Base-by-base conservation (phyloP, 1,284 basidiomycete genomes). In the Schizopora paradoxa region DNA sequence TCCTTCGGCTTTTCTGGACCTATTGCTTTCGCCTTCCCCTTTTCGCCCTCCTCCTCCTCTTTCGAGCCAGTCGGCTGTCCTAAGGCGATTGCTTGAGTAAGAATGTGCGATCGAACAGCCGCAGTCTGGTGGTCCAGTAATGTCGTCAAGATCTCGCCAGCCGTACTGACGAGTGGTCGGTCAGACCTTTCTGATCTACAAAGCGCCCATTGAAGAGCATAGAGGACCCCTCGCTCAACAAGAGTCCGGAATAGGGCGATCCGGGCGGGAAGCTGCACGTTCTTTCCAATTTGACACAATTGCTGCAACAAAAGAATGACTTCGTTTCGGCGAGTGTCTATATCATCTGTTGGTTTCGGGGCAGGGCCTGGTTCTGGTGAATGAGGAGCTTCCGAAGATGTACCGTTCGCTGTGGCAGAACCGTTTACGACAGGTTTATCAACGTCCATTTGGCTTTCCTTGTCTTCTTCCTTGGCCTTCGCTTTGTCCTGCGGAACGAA, bases 261-360 rank as follows among this genome's bases (percentile, higher is more conserved):
- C 26, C 96, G 84, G 14, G 85, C 78, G 4, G 87, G 84, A 5
- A 97, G 73, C 62, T 98, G 95, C 10, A 98, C 84, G 59, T 92
- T 92, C 74, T 98, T 99, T 53, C 91, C 93, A 87, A 98, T 96
- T 35, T 85, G 73, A 59, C 91, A 91, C 6, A 99, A 78, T 57
- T 97, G 92, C 58, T 97, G 93, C 32, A 99, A 71, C 54, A 99
- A 86, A 36, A 86, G 67, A 28, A 96, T 79, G 18, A 91, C 82
- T 57, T 93, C 86, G 34, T 76, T 73, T 43, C 81, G 76, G 21
- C 76, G 68, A 36, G n/a, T n/a, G n/a, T 50, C 48, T 28, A 41
- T 26, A 22, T 46, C 44, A 21, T 34, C 34, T 2, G 14, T 11
- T 2, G 31, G 18, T 19, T 47, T 34, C 4, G 32, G 18, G 32